Evolutionary conservation across 1,284 basidiomycete genomes (phyloP).

Genomic region (Apiotrichum domesticum): DNA sequence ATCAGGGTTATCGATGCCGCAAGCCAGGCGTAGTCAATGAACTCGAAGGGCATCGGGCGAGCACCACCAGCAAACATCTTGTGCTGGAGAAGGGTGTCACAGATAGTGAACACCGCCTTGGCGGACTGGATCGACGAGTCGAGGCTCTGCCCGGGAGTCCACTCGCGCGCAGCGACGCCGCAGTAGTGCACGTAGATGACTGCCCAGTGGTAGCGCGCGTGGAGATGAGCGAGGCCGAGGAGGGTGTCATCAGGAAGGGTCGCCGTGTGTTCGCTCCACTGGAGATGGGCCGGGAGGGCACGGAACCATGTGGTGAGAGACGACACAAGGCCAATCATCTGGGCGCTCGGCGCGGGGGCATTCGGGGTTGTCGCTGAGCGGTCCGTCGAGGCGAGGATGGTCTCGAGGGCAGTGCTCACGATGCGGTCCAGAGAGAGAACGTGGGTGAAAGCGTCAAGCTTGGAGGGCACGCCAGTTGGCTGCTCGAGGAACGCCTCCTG

Average conservation of each 20-base stretch:
- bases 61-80: slow-evolving; percentile 1
- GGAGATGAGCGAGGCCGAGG: slow-evolving; percentile 62
- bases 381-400: slow-evolving; percentile 43
- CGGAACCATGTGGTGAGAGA: slow-evolving; percentile 68
- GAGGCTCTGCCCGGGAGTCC: slow-evolving; percentile 46
- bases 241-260: slow-evolving; percentile 54
- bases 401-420: slow-evolving; percentile 61
- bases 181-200: slow-evolving; percentile 68
- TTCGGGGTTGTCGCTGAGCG: no score
- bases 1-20: neutral
- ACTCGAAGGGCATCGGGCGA: slow-evolving; percentile 1
- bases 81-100: slow-evolving; percentile 19
- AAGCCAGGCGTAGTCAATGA: slow-evolving; percentile 3
- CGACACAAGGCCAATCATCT: slow-evolving; percentile 58
- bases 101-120: neutral
- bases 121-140: slow-evolving; percentile 43
- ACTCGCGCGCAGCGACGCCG: slow-evolving; percentile 56
- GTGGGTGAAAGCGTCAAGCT: slow-evolving; percentile 58
- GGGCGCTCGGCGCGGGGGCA: slow-evolving; percentile 15
- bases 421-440: slow-evolving; percentile 65
- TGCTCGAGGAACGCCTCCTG: neutral
- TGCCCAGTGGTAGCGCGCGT: slow-evolving; percentile 59
- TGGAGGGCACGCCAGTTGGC: neutral
- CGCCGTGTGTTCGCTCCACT: slow-evolving; percentile 53
- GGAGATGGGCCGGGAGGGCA: slow-evolving; percentile 61